Conservation (phyloP, 176 grass and related monocot genomes). For the Aegilops bicornis region DNA sequence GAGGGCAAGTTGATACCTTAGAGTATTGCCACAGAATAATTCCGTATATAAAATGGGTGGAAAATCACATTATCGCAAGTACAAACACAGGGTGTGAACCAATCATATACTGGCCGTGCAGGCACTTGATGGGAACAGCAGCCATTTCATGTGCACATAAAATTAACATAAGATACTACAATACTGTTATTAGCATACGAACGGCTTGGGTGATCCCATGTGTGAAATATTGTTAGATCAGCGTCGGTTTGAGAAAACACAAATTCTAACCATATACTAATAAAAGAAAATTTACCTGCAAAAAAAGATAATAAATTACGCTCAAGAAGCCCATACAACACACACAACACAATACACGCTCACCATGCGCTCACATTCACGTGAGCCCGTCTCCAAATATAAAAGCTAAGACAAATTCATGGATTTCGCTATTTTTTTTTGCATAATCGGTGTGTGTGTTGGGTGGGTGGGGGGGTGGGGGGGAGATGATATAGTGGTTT, state of each 20-base stretch:
- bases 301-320: too few relatives aligned
- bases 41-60: background rate
- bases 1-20: slow-evolving; percentile 30
- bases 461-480: too few relatives aligned
- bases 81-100: slow-evolving; percentile 38
- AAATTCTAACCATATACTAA: background rate
- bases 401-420: too few relatives aligned
- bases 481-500: too few relatives aligned
- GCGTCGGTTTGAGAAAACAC: background rate
- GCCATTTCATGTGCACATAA: slow-evolving; percentile 11
- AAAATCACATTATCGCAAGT: slow-evolving; percentile 37
- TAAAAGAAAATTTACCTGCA: too few relatives aligned
- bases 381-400: too few relatives aligned
- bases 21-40: slow-evolving; percentile 36
- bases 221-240: background rate
- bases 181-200: too few relatives aligned
- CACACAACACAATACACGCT: too few relatives aligned
- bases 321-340: too few relatives aligned
- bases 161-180: background rate
- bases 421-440: too few relatives aligned
- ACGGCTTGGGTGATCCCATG: background rate
- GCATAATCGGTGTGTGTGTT: too few relatives aligned
- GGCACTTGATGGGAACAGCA: slow-evolving; percentile 13
- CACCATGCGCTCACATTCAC: too few relatives aligned
- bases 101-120: slow-evolving; percentile 22